These are phyloP conservation scores for Saccharomycopsis sp. DNA, from an alignment of 805 yeast species.

Conservation along the genomic window DNA sequence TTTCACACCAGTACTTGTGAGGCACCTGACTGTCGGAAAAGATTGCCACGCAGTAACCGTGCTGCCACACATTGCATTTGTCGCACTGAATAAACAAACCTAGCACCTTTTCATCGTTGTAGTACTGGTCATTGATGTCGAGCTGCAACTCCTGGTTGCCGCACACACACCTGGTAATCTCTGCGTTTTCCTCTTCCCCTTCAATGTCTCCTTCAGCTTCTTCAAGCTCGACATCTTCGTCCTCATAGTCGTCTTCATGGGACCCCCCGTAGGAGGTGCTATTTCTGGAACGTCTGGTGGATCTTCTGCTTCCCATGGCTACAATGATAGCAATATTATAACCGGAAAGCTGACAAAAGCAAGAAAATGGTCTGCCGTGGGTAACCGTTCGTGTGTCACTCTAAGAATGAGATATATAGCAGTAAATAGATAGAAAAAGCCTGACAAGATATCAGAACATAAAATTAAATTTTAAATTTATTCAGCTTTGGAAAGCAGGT, in stretches of 20 bases:
- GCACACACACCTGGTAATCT: conserved; percentile 38
- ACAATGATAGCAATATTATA: not conserved
- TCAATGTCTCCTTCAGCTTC: conserved; percentile 5
- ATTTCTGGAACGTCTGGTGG: conserved; percentile 4
- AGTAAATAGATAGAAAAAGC: not conserved
- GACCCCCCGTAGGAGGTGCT: not conserved
- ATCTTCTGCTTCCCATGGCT: conserved; percentile 8
- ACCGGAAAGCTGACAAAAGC: not conserved
- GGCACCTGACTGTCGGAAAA: conserved; percentile 70
- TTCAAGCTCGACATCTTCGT: conserved; percentile 4
- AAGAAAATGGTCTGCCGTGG: not conserved
- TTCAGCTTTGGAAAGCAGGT: not conserved
- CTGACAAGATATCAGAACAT: not conserved
- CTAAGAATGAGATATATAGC: no score
- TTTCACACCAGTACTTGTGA: conserved; percentile 92
- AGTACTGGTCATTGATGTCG: conserved; percentile 39
- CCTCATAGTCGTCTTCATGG: conserved; percentile 5
- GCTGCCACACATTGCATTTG: conserved; percentile 93
- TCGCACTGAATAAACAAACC: conserved; percentile 84
- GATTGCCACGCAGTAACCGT: conserved; percentile 91
- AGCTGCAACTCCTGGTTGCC: conserved; percentile 27
- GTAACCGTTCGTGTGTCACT: not conserved
- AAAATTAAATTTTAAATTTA: no score
- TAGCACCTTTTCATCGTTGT: conserved; percentile 35
- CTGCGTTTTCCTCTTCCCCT: conserved; percentile 25